A percentile compares a stretch with the other conserved stretches of the same genome.
Conservation (phyloP, 768 basidiomycete species). For the Leccinellum rugosiceps region DNA sequence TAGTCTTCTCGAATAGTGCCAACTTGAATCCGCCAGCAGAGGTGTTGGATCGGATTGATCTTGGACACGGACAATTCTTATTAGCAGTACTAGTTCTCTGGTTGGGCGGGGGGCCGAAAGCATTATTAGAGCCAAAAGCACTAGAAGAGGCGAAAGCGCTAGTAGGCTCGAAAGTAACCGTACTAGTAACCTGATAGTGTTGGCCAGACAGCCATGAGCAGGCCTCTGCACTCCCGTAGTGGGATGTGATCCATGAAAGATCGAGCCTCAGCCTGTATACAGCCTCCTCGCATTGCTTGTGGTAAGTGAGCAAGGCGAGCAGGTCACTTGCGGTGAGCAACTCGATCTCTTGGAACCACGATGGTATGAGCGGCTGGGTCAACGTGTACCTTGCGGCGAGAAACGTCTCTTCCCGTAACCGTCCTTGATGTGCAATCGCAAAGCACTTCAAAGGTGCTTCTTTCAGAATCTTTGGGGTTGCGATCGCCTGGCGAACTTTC, state of each 20-base stretch:
- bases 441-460: conserved; percentile 29
- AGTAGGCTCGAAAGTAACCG: too few relatives aligned
- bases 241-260: conserved; percentile 12
- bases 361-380: conserved; percentile 22
- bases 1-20: neutral
- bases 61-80: neutral
- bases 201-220: neutral
- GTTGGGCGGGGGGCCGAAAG: too few relatives aligned
- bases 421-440: conserved; percentile 26
- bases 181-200: neutral
- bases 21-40: neutral
- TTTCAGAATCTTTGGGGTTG: conserved; percentile 16
- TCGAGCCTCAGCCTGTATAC: conserved; percentile 1
- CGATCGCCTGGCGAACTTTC: conserved; percentile 17
- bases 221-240: neutral
- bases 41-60: neutral
- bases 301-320: conserved; percentile 24
- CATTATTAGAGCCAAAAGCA: too few relatives aligned
- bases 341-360: conserved; percentile 26
- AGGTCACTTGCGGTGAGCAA: conserved; percentile 26
- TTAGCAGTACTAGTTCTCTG: too few relatives aligned
- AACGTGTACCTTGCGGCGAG: conserved; percentile 31
- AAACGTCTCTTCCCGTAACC: conserved; percentile 20
- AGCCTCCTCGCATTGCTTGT: conserved; percentile 12
- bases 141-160: too few relatives aligned